phyloP scores from a whole-genome alignment of 176 grass and related monocot genomes.

The Alopecurus myosuroides region DNA sequence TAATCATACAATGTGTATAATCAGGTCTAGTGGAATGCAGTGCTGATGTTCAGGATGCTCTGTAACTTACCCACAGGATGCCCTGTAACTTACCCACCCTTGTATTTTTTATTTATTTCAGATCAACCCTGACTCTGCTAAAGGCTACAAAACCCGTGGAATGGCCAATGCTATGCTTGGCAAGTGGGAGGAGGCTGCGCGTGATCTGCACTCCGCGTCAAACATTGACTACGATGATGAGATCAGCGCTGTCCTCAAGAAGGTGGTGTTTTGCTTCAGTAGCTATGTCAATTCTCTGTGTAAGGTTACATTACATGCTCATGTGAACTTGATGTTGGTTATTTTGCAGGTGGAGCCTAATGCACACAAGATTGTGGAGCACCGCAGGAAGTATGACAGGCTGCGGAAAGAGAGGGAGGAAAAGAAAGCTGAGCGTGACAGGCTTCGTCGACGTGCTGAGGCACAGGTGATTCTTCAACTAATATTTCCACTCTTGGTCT shows the following conservation, averaged over 20 bases:
- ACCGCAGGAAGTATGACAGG: slow-evolving; percentile 87
- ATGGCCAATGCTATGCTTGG: slow-evolving; percentile 89
- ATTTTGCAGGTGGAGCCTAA: slow-evolving; percentile 86
- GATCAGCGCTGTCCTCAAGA: slow-evolving; percentile 85
- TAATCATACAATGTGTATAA: no score
- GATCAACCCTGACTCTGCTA: slow-evolving; percentile 97
- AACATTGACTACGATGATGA: slow-evolving; percentile 97
- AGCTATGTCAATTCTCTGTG: not conserved
- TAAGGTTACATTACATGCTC: not conserved
- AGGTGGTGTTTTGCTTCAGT: slow-evolving; percentile 31
- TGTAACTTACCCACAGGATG: no score
- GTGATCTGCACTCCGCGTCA: slow-evolving; percentile 82
- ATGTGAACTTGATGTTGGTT: not conserved
- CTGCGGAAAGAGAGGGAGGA: slow-evolving; percentile 82
- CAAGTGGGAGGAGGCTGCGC: slow-evolving; percentile 85
- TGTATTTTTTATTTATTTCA: slow-evolving; percentile 12
- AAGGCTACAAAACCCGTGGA: slow-evolving; percentile 92
- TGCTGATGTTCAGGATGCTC: no score
- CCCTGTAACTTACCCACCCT: not conserved
- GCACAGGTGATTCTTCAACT: slow-evolving; percentile 54
- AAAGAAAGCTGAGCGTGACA: slow-evolving; percentile 76
- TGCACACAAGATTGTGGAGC: slow-evolving; percentile 92
- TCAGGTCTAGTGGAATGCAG: no score
- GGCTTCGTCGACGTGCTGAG: slow-evolving; percentile 59
- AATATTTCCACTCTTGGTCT: not conserved